A percentile compares a stretch with the other conserved stretches of the same genome.
Evolutionary conservation across 768 basidiomycete genomes (phyloP).

Genomic region (Lactarius sp.): DNA sequence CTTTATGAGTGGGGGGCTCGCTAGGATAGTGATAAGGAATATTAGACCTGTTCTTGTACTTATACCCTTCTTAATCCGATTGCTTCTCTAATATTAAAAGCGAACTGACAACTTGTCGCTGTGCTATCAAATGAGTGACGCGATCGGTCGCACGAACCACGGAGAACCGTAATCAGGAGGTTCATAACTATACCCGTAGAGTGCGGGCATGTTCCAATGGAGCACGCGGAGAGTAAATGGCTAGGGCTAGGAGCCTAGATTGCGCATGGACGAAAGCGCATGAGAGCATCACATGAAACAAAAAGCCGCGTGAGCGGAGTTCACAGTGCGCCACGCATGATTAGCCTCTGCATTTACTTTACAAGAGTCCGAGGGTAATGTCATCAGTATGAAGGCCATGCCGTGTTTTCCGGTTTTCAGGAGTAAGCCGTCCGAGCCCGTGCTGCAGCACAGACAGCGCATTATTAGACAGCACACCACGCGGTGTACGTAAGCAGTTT

Average conservation of each 20-base stretch:
- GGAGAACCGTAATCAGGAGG: neutral
- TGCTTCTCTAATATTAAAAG: slow-evolving; percentile 2
- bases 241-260: too few relatives aligned
- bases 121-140: neutral
- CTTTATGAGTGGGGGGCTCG: neutral
- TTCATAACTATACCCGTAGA: neutral
- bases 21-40: neutral
- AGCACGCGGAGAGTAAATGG: neutral
- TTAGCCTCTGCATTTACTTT: neutral
- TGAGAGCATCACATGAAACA: neutral
- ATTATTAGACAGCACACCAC: neutral
- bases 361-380: neutral
- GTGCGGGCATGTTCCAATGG: neutral
- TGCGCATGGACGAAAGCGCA: neutral
- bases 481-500: neutral
- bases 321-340: neutral
- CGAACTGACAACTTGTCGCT: neutral
- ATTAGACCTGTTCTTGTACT: neutral
- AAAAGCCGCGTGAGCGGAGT: neutral
- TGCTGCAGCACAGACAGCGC: neutral
- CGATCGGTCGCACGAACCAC: neutral
- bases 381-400: neutral
- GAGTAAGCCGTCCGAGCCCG: neutral
- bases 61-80: slow-evolving; percentile 2
- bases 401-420: slow-evolving; percentile 2